phyloP scores from a whole-genome alignment of 164 flowering plant genomes.

The Stephania yunnanensis region DNA sequence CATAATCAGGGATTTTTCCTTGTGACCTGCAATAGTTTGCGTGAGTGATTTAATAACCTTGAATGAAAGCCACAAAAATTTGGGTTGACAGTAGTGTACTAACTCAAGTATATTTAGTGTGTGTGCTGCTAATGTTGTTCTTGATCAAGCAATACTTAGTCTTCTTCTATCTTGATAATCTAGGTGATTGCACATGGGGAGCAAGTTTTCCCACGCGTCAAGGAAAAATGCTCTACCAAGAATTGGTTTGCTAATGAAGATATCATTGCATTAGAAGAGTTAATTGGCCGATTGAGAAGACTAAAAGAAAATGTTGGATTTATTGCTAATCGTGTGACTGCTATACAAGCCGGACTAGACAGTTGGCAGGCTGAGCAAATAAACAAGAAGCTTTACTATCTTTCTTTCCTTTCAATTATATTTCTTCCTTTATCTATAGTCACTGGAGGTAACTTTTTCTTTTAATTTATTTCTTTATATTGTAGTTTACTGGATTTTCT shows the following conservation, averaged over 20 bases:
- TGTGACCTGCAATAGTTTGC: background rate
- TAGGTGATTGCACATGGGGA: conserved; percentile 96
- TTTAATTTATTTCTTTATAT: background rate
- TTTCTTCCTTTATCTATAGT: conserved; percentile 93
- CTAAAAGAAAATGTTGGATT: conserved; percentile 94
- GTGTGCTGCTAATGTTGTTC: background rate
- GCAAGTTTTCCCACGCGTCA: conserved; percentile 93
- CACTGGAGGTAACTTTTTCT: conserved; percentile 71
- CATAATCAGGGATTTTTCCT: background rate
- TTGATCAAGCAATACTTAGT: background rate
- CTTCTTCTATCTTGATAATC: background rate
- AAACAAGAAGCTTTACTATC: conserved; percentile 84
- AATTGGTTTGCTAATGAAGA: conserved; percentile 80
- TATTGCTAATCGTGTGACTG: conserved; percentile 83
- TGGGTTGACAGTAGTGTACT: background rate
- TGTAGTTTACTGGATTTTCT: background rate
- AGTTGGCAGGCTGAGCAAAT: conserved; percentile 99
- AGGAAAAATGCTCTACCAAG: conserved; percentile 79
- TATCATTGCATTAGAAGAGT: conserved; percentile 65
- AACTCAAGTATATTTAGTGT: background rate
- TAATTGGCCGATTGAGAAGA: conserved; percentile 73
- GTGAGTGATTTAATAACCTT: background rate
- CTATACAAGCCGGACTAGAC: conserved; percentile 90
- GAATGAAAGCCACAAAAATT: background rate
- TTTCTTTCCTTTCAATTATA: conserved; percentile 85